Evolutionary conservation across 164 flowering plant species (phyloP).

Genomic region (Paratinospora sagittata): DNA sequence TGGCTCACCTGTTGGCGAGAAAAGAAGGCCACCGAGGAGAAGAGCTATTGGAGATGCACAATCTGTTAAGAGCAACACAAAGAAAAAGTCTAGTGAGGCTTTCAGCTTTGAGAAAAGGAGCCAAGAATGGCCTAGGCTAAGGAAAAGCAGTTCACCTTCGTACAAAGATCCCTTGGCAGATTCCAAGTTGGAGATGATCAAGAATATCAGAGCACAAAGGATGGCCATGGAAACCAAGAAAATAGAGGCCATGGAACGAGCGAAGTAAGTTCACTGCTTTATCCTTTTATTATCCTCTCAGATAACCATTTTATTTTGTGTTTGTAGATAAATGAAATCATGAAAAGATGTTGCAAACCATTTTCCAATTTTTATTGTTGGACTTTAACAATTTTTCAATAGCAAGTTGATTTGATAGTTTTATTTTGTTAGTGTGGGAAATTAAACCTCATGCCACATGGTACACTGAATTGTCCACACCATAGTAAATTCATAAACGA

Average conservation of each 20-base stretch:
- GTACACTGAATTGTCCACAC: not conserved
- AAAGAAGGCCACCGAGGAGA: conserved; percentile 53
- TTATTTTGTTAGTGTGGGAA: not conserved
- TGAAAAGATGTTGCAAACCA: too few relatives aligned
- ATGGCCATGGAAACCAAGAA: conserved; percentile 48
- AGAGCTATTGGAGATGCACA: conserved; percentile 27
- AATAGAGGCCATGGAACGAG: conserved; percentile 64
- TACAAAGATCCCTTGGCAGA: conserved; percentile 77
- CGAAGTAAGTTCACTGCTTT: conserved; percentile 49
- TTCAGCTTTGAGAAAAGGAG: conserved; percentile 17
- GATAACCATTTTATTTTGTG: not conserved
- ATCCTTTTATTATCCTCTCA: not conserved
- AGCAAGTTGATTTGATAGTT: too few relatives aligned
- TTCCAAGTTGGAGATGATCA: conserved; percentile 82
- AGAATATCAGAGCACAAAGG: conserved; percentile 75
- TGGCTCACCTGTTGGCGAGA: conserved; percentile 43
- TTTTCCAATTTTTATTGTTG: too few relatives aligned
- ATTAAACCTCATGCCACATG: not conserved
- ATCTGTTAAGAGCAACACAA: conserved; percentile 18
- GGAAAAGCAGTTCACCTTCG: conserved; percentile 33
- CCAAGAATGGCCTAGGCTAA: conserved; percentile 19
- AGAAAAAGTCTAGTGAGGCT: conserved; percentile 22
- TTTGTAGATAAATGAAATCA: not conserved
- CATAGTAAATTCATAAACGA: not conserved
- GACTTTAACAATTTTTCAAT: too few relatives aligned